A percentile compares a stretch with the other conserved stretches of the same genome.
Conservation (phyloP, 257 asterid genomes). For the Striga asiatica region DNA sequence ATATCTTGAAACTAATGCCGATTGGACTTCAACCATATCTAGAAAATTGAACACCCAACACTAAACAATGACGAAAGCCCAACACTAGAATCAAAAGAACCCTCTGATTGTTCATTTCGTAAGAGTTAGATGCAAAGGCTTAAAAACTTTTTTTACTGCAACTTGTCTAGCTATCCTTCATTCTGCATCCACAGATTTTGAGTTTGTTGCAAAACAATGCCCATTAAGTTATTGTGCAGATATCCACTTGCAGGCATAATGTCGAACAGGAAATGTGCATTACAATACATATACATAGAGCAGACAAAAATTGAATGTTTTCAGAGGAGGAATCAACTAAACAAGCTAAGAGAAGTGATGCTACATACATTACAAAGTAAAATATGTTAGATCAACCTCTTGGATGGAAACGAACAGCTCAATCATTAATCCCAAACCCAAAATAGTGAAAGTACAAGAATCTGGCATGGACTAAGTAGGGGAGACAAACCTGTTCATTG, state of each 20-base stretch:
- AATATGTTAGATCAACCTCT: too few relatives aligned
- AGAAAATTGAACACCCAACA: too few relatives aligned
- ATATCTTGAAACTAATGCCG: too few relatives aligned
- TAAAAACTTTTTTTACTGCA: not conserved
- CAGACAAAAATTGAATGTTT: too few relatives aligned
- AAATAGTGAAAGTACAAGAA: not conserved
- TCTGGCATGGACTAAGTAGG: not conserved
- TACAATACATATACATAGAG: too few relatives aligned
- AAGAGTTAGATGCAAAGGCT: not conserved
- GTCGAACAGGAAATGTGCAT: not conserved
- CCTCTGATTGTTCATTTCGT: not conserved
- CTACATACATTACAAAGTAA: too few relatives aligned
- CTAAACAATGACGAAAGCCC: not conserved
- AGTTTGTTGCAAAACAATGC: not conserved
- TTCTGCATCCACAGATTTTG: not conserved
- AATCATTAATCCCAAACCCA: not conserved
- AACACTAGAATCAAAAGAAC: not conserved
- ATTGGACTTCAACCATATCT: too few relatives aligned
- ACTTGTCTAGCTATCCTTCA: not conserved
- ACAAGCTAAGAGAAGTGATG: too few relatives aligned
- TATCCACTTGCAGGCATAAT: not conserved
- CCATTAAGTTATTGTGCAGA: not conserved
- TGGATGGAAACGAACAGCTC: not conserved
- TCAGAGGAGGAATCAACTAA: not conserved
- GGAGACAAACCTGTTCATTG: slow-evolving; percentile 32